Percentiles rank a stretch among this genome's conserved stretches.
These are phyloP conservation scores for Setaria viridis DNA, from an alignment of 202 grass and related monocot species.

Conservation along the genomic window DNA sequence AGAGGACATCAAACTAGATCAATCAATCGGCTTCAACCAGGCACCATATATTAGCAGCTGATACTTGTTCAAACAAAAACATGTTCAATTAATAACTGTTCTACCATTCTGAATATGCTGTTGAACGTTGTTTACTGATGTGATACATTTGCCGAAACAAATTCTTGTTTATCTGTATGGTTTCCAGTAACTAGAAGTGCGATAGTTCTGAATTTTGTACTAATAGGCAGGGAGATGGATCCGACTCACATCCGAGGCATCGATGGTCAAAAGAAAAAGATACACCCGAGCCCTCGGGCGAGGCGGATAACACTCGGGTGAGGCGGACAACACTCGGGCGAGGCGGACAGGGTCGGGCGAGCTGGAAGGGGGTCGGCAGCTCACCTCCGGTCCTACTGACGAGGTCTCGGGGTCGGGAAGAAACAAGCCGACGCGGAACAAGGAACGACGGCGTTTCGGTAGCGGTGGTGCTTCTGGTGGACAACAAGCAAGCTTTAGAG, in stretches of 20 bases:
- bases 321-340: too few relatives aligned
- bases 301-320: too few relatives aligned
- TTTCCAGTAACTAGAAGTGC: not conserved
- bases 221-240: not conserved
- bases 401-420: too few relatives aligned
- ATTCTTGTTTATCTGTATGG: not conserved
- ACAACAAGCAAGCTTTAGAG: too few relatives aligned
- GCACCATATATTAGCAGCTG: not conserved
- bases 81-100: not conserved
- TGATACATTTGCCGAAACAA: not conserved
- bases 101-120: not conserved
- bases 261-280: slow-evolving; percentile 29
- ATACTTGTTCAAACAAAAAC: not conserved
- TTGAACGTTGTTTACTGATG: not conserved
- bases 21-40: not conserved
- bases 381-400: too few relatives aligned
- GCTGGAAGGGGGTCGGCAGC: too few relatives aligned
- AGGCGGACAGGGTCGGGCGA: too few relatives aligned
- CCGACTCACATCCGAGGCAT: slow-evolving; percentile 50
- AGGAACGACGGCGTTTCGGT: too few relatives aligned
- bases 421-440: too few relatives aligned
- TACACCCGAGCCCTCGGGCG: too few relatives aligned
- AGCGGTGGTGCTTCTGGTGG: too few relatives aligned
- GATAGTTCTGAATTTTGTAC: not conserved
- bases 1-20: not conserved